Percentiles rank a stretch among this genome's conserved stretches.
Conservation (phyloP, 2,329 filamentous ascomycete genomes). For the Xylariales sp. region DNA sequence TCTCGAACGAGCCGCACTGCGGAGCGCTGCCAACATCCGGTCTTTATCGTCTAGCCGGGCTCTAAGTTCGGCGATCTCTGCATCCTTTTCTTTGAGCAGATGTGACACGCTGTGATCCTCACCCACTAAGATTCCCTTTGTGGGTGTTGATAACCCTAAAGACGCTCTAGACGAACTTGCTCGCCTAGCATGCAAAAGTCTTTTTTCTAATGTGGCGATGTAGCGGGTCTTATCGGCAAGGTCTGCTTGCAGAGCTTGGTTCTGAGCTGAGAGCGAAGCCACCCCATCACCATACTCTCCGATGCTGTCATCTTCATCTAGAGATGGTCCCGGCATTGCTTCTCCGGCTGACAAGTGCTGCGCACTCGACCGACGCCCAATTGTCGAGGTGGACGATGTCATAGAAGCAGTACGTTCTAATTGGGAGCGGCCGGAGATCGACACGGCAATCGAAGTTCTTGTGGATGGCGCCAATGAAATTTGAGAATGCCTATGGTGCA, state of each 20-base stretch:
- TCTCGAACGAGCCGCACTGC: constrained; percentile 78
- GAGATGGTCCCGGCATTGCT: constrained; percentile 31
- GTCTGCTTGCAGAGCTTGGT: constrained; percentile 89
- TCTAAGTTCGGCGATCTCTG: constrained; percentile 87
- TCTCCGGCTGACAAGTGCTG: constrained; percentile 39
- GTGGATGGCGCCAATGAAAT: constrained; percentile 51
- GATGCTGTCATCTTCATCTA: constrained; percentile 64
- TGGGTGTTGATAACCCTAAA: constrained; percentile 59
- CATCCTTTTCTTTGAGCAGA: constrained; percentile 80
- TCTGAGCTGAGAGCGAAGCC: constrained; percentile 78
- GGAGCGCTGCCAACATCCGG: constrained; percentile 82
- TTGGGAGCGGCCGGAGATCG: constrained; percentile 43
- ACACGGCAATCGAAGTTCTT: constrained; percentile 67
- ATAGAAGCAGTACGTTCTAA: constrained; percentile 64
- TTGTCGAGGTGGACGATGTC: constrained; percentile 58
- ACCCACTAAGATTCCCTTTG: constrained; percentile 63
- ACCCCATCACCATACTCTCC: constrained; percentile 77
- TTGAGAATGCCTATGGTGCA: constrained; percentile 60
- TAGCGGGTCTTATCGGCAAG: constrained; percentile 96
- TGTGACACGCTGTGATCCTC: constrained; percentile 74
- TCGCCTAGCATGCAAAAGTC: constrained; percentile 82
- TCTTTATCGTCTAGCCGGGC: constrained; percentile 92
- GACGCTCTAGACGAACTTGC: constrained; percentile 88
- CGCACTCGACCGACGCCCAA: constrained; percentile 48
- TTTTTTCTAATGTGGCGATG: constrained; percentile 88